A percentile compares a stretch with the other conserved stretches of the same genome.
phyloP scores from a whole-genome alignment of 2,329 filamentous ascomycete species.

The Cercospora nicotianae region DNA sequence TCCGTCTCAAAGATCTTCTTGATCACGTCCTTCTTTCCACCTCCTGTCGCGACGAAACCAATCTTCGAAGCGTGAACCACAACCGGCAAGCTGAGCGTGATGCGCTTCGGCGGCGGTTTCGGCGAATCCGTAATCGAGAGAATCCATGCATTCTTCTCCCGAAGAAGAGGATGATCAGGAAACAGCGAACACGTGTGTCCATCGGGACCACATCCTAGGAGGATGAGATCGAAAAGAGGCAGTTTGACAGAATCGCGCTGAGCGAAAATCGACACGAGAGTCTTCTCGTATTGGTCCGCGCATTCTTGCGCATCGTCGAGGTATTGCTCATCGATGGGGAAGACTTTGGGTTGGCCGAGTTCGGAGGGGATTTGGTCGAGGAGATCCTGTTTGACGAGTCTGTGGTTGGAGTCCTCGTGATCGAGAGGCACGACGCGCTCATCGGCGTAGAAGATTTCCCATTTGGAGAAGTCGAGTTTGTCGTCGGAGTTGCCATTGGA shows the following conservation, averaged over 20 bases:
- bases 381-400: conserved; percentile 79
- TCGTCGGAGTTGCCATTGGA: conserved; percentile 57
- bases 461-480: conserved; percentile 74
- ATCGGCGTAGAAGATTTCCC: conserved; percentile 98
- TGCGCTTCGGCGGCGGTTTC: conserved; percentile 86
- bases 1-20: conserved; percentile 85
- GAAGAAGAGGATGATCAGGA: conserved; percentile 81
- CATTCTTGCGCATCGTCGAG: conserved; percentile 83
- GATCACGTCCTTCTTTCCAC: conserved; percentile 85
- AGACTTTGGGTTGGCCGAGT: conserved; percentile 67
- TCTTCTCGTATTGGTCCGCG: conserved; percentile 90
- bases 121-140: conserved; percentile 88
- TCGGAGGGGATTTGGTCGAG: conserved; percentile 79
- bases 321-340: conserved; percentile 70
- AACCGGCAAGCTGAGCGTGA: conserved; percentile 89
- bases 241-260: conserved; percentile 90
- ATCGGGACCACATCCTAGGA: conserved; percentile 92
- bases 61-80: conserved; percentile 83
- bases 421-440: conserved; percentile 92
- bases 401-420: conserved; percentile 93
- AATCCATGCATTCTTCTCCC: conserved; percentile 88
- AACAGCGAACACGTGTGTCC: conserved; percentile 97
- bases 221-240: conserved; percentile 89
- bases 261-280: conserved; percentile 81
- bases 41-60: conserved; percentile 88